A percentile compares a stretch with the other conserved stretches of the same genome.
phyloP scores from a whole-genome alignment of 23 red algal species.

The Gracilaria domingensis region DNA sequence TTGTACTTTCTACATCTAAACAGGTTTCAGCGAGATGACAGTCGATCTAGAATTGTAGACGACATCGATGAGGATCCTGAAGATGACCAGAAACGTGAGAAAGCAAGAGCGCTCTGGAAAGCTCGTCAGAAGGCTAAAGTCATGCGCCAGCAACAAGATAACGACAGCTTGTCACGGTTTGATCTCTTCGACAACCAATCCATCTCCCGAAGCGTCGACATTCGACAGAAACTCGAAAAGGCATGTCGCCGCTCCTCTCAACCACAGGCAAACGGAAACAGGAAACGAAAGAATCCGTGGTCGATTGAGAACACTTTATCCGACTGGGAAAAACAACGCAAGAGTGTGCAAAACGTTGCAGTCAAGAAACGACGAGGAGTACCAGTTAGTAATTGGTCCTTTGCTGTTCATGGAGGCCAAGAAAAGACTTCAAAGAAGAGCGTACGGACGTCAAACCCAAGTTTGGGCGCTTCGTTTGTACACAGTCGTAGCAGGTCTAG shows the following conservation, averaged over 20 bases:
- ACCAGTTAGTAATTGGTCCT: conserved; percentile 51
- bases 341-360: neutral
- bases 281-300: conserved; percentile 49
- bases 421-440: conserved; percentile 31
- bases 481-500: conserved; percentile 12
- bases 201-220: conserved; percentile 12
- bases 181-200: conserved; percentile 52
- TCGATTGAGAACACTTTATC: conserved; percentile 1
- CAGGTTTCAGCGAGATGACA: conserved; percentile 73
- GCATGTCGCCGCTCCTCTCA: conserved; percentile 42
- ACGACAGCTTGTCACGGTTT: conserved; percentile 60
- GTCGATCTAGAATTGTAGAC: conserved; percentile 34
- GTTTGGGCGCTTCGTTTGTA: conserved; percentile 8
- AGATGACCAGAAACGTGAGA: conserved; percentile 37
- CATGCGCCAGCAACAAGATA: conserved; percentile 27
- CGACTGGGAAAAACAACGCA: conserved; percentile 29
- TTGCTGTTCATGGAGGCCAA: conserved; percentile 30
- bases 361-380: conserved; percentile 22
- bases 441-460: conserved; percentile 23
- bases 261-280: neutral
- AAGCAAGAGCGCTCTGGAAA: conserved; percentile 61
- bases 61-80: conserved; percentile 28
- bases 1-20: neutral
- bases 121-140: conserved; percentile 65
- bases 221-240: conserved; percentile 56